Conservation (phyloP, 352 stramenopile species). For the Globisporangium iwayamae region DNA sequence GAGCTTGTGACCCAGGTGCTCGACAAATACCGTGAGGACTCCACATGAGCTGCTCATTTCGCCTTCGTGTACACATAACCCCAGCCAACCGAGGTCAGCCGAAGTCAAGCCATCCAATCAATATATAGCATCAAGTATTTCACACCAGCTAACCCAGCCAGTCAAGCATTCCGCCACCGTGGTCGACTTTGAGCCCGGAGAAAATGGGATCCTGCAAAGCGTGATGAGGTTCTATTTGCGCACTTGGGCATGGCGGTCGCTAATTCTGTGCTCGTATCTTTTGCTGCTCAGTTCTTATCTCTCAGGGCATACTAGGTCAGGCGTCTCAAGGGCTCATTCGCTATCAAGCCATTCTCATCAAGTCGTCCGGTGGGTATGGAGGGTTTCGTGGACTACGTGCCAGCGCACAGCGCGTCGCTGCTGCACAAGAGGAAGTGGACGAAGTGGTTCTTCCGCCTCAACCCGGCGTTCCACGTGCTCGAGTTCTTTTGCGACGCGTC, state of each 20-base stretch:
- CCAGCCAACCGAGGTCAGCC: constrained; percentile 1
- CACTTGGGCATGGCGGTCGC: not conserved
- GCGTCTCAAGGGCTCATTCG: not conserved
- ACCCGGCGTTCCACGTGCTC: constrained; percentile 44
- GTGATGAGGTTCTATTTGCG: not conserved
- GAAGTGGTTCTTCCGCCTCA: constrained; percentile 44
- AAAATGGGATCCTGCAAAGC: not conserved
- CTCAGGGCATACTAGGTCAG: no score
- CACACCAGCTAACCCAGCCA: not conserved
- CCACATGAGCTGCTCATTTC: not conserved
- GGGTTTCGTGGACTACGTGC: constrained; percentile 58
- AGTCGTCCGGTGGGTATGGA: constrained; percentile 27
- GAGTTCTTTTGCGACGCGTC: constrained; percentile 56
- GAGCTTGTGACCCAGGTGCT: constrained; percentile 36
- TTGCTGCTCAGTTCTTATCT: not conserved
- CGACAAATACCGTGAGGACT: constrained; percentile 28
- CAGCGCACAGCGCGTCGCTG: constrained; percentile 18
- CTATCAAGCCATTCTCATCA: not conserved
- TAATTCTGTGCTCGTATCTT: not conserved
- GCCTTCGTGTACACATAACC: not conserved
- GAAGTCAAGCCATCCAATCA: not conserved
- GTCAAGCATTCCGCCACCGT: not conserved
- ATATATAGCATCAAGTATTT: constrained; percentile 7
- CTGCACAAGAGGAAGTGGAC: constrained; percentile 42
- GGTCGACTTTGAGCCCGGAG: no score